Evolutionary conservation across 257 asterid genomes (phyloP), one percentile per base, ranked within the genome.

Genomic region (Petunia axillaris): DNA sequence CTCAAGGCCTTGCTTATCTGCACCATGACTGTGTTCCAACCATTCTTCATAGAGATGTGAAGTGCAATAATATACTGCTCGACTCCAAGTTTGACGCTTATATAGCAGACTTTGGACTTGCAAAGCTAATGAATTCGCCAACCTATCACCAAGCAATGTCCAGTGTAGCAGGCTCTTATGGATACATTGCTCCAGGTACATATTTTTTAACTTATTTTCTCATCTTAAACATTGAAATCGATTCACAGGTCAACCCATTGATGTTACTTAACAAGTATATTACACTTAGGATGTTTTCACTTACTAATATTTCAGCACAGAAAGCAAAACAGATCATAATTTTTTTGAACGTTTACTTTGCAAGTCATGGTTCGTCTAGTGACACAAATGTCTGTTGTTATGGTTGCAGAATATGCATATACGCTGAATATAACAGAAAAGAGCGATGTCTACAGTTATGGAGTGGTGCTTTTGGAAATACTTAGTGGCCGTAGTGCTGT

Each of bases 101-200:
- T 81, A 78, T 95, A 40, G 99, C 99, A 2, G 99, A 95, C 87
- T 95, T 95, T 80, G 99, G 99, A n/a, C 97, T 95, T 1, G 99
- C 99, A 8, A 95, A 91, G 87, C 89, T 91, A 8, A 92, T 93
- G 99, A 91, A 85, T 81, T 91, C 99, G 14, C 93, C 97, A 16
- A 93, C 88, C 71, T 93, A 93, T 81, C 99, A 93, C 6, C 97
- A 93, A 36, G 97, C 98, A 0, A 90, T 95, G 90, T 92, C 98
- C 9, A 84, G 93, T 85, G 89, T 95, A 0, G 99, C 98, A 4
- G 99, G 99, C 3, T 95, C 99, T 2, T 92, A 93, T 48, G 99
- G 98, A 35, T 93, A 95, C 40, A 95, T 95, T 10, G 99, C 98
- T 6, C 99, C 99, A 90, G 98, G 99, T 92, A 91, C 85, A 92